Evolutionary conservation across 2,329 filamentous ascomycete genomes (phyloP).

Genomic region (Pseudomassariella vexata): DNA sequence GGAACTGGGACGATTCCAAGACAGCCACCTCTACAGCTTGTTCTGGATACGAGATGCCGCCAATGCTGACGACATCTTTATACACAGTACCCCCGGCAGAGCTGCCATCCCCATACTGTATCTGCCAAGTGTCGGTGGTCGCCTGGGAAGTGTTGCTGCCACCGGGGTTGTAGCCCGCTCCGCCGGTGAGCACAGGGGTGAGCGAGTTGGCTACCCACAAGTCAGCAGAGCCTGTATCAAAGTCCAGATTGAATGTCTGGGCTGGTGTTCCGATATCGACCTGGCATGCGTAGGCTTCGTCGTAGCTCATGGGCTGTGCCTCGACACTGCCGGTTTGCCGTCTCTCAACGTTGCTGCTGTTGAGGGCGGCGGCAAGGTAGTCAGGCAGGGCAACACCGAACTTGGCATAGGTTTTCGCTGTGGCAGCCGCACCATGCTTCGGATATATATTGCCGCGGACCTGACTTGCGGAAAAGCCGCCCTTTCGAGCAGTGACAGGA

Average conservation of each 20-base stretch:
- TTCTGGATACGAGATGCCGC: slow-evolving; percentile 8
- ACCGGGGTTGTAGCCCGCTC: slow-evolving; percentile 14
- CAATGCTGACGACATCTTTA: slow-evolving; percentile 14
- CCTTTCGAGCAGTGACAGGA: too few species aligned
- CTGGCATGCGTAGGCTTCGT: slow-evolving; percentile 48
- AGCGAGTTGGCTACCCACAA: slow-evolving; percentile 20
- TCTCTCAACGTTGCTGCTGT: slow-evolving; percentile 16
- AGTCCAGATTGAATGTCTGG: slow-evolving; percentile 19
- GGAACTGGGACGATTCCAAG: slow-evolving; percentile 15
- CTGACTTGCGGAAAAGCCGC: too few species aligned
- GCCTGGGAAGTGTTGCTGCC: slow-evolving; percentile 13
- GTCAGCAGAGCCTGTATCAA: slow-evolving; percentile 21
- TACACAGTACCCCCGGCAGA: slow-evolving; percentile 21
- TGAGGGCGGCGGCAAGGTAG: slow-evolving; percentile 20
- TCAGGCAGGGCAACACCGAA: slow-evolving; percentile 26
- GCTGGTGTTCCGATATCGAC: slow-evolving; percentile 33
- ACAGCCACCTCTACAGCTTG: slow-evolving; percentile 17
- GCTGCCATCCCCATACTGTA: slow-evolving; percentile 17
- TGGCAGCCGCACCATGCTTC: slow-evolving; percentile 25
- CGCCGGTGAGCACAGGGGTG: slow-evolving; percentile 10
- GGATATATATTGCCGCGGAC: slow-evolving; percentile 29
- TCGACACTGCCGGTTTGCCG: slow-evolving; percentile 11
- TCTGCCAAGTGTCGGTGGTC: slow-evolving; percentile 14
- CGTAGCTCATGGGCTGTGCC: slow-evolving; percentile 10
- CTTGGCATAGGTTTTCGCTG: slow-evolving; percentile 32